Percentiles rank a stretch among this genome's conserved stretches.
These are phyloP conservation scores for Geosmithia putterillii DNA, from an alignment of 2,329 filamentous ascomycete species.

Conservation along the genomic window DNA sequence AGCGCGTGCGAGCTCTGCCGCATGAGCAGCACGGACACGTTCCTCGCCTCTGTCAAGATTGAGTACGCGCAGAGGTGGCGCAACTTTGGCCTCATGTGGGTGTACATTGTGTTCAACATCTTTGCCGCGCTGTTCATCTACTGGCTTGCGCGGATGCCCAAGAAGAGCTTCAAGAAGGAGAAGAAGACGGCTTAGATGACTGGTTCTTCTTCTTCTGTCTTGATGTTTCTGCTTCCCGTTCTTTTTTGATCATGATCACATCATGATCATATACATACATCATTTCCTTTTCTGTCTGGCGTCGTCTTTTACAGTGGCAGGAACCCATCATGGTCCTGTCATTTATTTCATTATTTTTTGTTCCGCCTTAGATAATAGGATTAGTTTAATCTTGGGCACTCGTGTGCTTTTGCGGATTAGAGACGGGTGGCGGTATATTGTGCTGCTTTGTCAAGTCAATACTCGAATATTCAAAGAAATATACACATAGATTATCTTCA, in stretches of 20 bases:
- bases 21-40: slow-evolving; percentile 37
- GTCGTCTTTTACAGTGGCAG: too few relatives aligned
- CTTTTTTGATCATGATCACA: neutral
- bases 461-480: too few relatives aligned
- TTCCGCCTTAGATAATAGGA: too few relatives aligned
- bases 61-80: slow-evolving; percentile 51
- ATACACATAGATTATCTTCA: too few relatives aligned
- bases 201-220: neutral
- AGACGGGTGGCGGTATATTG: too few relatives aligned
- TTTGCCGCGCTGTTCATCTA: slow-evolving; percentile 41
- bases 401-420: too few relatives aligned
- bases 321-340: too few relatives aligned
- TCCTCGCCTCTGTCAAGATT: slow-evolving; percentile 33
- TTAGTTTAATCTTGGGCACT: too few relatives aligned
- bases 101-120: slow-evolving; percentile 48
- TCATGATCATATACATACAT: too few relatives aligned
- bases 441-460: too few relatives aligned
- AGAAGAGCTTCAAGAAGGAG: slow-evolving; percentile 11
- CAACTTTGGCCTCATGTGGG: slow-evolving; percentile 54
- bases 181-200: slow-evolving; percentile 1
- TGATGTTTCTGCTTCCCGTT: neutral
- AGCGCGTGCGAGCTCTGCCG: slow-evolving; percentile 43
- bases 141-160: slow-evolving; percentile 38
- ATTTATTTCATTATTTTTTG: too few relatives aligned
- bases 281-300: too few relatives aligned